Evolutionary conservation across 768 basidiomycete genomes (phyloP), one percentile per base, ranked within the genome.

Genomic region (Daedalea quercina): DNA sequence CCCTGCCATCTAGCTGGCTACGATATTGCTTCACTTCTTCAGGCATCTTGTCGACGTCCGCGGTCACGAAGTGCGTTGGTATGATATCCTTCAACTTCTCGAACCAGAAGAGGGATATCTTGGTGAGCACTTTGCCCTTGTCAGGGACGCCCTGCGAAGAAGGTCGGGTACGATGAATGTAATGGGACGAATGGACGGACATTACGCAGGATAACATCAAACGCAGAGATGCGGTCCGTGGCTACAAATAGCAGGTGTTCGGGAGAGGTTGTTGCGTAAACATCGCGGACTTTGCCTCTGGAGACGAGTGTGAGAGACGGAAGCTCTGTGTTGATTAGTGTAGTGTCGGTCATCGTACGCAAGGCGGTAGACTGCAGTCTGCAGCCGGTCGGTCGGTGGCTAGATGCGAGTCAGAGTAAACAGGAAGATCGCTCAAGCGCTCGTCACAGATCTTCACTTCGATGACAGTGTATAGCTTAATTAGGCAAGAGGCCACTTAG

Each of bases 61-160:
- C 79, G 0, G 90, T 88, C 50, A 95, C 76, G 62, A 97, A 80
- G 65, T 99, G 96, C 68, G 94, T 92, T 3, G 90, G 89, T 57
- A 95, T 81, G 63, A 95, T 81, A 47, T 82, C 65, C 24, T 69
- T 69, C 24, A 98, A 82, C 67, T 86, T 87, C 49, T 84, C 70
- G 70, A 98, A 99, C 95, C 95, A 99, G 76, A 94, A 97, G 49
- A 90, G 74, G 17, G 96, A 98, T 56, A 97, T 83, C 52, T 85
- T 74, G 8, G 94, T 96, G 44, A 99, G 76, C 31, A 96, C 77
- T 62, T 82, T 84, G 51, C 96, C 95, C 67, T 99, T 99, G 57
- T 84, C 83, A 15, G 95, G 94, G 56, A 99, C 92, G 7, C 93
- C 94, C 95, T 99, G 57, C 37, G 34, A 23, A 34, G 20, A 33